Percentiles rank a stretch among this genome's conserved stretches.
phyloP scores from a whole-genome alignment of 2,329 filamentous ascomycete species.

The Fusarium udum region DNA sequence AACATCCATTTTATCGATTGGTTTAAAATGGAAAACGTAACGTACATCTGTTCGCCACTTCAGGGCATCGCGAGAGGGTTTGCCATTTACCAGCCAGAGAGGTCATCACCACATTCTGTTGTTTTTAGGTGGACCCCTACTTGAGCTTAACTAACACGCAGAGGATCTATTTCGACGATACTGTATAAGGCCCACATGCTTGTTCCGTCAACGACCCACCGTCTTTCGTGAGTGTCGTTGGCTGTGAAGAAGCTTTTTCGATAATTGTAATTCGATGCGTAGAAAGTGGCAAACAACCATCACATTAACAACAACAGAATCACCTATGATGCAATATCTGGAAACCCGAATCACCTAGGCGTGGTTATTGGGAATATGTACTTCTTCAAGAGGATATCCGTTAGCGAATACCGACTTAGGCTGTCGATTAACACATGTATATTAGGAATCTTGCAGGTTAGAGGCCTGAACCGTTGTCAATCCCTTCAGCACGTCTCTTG shows the following conservation, averaged over 20 bases:
- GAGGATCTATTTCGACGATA: neutral
- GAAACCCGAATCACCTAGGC: neutral
- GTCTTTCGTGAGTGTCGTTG: constrained; percentile 14
- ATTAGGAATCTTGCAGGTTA: neutral
- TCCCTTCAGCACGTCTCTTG: neutral
- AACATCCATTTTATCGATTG: constrained; percentile 19
- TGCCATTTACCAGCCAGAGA: neutral
- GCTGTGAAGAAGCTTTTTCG: neutral
- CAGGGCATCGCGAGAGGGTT: neutral
- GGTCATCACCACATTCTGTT: constrained; percentile 15
- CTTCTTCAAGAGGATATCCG: neutral
- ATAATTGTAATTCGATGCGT: neutral
- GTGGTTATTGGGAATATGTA: neutral
- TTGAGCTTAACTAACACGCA: constrained; percentile 20
- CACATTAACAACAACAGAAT: neutral
- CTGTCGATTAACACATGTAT: neutral
- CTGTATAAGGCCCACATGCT: constrained; percentile 25
- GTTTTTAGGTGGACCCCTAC: constrained; percentile 19
- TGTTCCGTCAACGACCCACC: constrained; percentile 22
- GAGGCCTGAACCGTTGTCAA: neutral
- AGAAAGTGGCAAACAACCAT: constrained; percentile 8
- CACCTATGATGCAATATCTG: constrained; percentile 2
- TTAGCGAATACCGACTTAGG: neutral
- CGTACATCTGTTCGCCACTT: constrained; percentile 10
- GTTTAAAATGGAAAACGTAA: neutral